These are phyloP conservation scores for Closterium sp. DNA, from an alignment of 139 green algal species.

Conservation along the genomic window DNA sequence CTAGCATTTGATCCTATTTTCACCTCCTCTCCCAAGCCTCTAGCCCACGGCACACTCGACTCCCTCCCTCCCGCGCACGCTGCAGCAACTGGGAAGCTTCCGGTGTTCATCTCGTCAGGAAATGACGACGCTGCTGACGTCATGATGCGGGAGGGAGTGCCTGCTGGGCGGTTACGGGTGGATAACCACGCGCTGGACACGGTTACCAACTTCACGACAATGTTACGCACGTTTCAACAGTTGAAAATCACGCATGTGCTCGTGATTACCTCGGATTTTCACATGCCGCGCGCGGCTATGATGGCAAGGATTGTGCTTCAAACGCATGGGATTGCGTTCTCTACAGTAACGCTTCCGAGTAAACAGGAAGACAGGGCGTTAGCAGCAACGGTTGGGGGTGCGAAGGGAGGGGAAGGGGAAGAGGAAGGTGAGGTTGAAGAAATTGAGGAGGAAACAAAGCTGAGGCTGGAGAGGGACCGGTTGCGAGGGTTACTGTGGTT, in stretches of 20 bases:
- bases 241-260: conserved; percentile 39
- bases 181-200: conserved; percentile 44
- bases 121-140: conserved; percentile 35
- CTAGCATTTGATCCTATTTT: not conserved
- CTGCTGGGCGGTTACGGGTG: conserved; percentile 4
- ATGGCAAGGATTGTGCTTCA: conserved; percentile 29
- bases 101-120: conserved; percentile 35
- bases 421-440: not conserved
- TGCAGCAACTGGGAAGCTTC: conserved; percentile 14
- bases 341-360: not conserved
- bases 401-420: not conserved
- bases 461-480: conserved; percentile 22
- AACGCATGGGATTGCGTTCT: conserved; percentile 46
- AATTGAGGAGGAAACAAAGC: not conserved
- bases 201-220: conserved; percentile 35
- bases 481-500: conserved; percentile 37
- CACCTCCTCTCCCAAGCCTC: not conserved
- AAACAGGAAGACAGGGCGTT: not conserved
- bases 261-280: conserved; percentile 50
- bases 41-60: not conserved
- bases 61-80: not conserved
- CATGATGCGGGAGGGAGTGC: conserved; percentile 31
- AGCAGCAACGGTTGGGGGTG: not conserved
- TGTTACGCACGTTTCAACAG: conserved; percentile 27
- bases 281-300: conserved; percentile 24